Base-by-base conservation (phyloP, 1,284 basidiomycete species). In the Fomitopsis pinicola region DNA sequence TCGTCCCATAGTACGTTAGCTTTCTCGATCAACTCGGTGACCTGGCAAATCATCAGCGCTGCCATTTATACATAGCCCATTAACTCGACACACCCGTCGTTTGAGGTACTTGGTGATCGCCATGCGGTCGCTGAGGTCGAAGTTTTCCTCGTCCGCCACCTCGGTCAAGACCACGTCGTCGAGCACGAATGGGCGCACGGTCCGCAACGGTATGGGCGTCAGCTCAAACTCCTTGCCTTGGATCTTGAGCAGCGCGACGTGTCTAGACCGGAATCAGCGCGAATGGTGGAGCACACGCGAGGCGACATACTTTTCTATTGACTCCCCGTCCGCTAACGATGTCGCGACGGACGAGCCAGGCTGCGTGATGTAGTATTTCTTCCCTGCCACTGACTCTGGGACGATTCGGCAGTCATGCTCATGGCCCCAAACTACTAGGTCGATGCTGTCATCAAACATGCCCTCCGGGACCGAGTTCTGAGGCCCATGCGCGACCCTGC, bases 371-470 rank as follows among this genome's bases (percentile, higher is more conserved):
- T 85, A 88, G 76, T 99, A 99, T 5, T 84, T 81, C 75, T 97
- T 97, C 8, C 93, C 95, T 5, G 92, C 88, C 5, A 99, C 95
- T 2, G 87, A 82, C 71, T 98, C 94, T 0, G 97, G 97, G 2
- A 86, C 79, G 62, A 98, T 95, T 30, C 94, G 86, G 72, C 96
- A 98, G 74, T 99, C 97, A 72, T 99, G 97, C 74, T 99, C 97
- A 72, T 99, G 97, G 1, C 97, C 97, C 97, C 97, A 99, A 0
- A 99, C 82, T 8, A 99, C 93, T 5, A 99, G 82, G 70, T 97
- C 88, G 61, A 98, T 83, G 67, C 89, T 93, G 71, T 99, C 94
- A 71, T 98, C 97, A 69, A 99, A 99, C 86, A 97, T 93, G 62
- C 92, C 91, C 71, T 99, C 97, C 2, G 96, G 95, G 0, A 98